Evolutionary conservation across 345 rosid species (phyloP).

Genomic region (Balakata baccata): DNA sequence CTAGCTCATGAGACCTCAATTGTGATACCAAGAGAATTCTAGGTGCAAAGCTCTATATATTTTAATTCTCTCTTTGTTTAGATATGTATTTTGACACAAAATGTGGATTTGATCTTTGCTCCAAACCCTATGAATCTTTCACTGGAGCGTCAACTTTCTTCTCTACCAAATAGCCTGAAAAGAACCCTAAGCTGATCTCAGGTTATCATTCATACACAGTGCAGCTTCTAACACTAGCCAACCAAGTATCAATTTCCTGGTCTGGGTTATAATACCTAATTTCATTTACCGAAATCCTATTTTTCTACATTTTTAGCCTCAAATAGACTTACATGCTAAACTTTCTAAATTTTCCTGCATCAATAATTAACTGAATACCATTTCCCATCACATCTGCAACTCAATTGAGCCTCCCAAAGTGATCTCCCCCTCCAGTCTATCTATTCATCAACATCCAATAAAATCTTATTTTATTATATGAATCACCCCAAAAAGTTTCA

Average conservation of each 20-base stretch:
- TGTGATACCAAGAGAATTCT: not conserved
- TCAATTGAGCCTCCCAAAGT: not conserved
- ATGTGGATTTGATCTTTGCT: not conserved
- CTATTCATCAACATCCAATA: not conserved
- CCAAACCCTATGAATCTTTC: not conserved
- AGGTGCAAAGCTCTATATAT: not conserved
- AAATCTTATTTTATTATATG: not conserved
- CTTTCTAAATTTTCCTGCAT: not conserved
- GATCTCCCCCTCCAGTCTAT: not conserved
- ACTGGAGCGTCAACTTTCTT: not conserved
- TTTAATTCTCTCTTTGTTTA: not conserved
- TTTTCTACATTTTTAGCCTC: not conserved
- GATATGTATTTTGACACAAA: not conserved
- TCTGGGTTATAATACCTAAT: not conserved
- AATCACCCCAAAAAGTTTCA: not conserved
- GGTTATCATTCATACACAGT: not conserved
- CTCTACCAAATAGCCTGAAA: not conserved
- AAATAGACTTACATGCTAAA: not conserved
- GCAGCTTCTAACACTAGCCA: not conserved
- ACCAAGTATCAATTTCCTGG: not conserved
- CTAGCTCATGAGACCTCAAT: not conserved
- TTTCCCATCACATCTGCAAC: not conserved
- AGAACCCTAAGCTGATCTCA: not conserved
- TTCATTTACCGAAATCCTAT: not conserved
- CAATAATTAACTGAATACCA: not conserved